Base-by-base conservation (phyloP, 2,329 filamentous ascomycete genomes). In the Atkinsonella hypoxylon region DNA sequence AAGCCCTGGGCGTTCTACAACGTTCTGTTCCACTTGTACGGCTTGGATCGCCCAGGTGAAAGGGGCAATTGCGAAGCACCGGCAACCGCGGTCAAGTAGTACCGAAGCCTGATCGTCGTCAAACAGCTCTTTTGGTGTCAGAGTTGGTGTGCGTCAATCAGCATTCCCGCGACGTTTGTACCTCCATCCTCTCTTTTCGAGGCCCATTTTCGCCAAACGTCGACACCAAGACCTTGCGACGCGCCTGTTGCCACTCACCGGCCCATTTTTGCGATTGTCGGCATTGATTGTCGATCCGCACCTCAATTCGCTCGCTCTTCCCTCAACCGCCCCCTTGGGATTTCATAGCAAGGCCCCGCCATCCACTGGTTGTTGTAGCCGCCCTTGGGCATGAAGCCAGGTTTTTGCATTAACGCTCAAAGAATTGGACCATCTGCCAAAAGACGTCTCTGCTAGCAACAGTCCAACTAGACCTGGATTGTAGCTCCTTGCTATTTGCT, bases 241-340 rank as follows among this genome's bases (percentile, higher is more conserved):
- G 20, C 40, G 18, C 47, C 26, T 45, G 22, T 44, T 44, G n/a
- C 31, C 20, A 20, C 40, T 43, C 18, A 32, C 4, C 32, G 32
- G 30, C 34, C 30, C 44, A 31, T n/a, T 26, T 40, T 31, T 45
- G 18, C n/a, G 20, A 40, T 42, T 47, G 17, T 48, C 44, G 43
- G 44, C 47, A 47, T 32, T 39, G 49, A 26, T 44, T 22, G 44
- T 32, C 48, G 40, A 53, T 52, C 42, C 22, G 26, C 45, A 20
- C 34, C 26, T 34, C 38, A 39, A 34, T 31, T 50, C 47, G 30
- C 43, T 26, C 26, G 26, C 26, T 7, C 51, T 31, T 13, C 34
- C 26, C 44, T 31, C 45, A 44, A 38, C 36, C 42, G n/a, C 32
- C 32, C 26, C 32, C 36, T 26, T 39, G 32, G 45, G 36, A 51